Base-by-base conservation (phyloP, 1,284 basidiomycete species). In the Laetiporus sulphureus region DNA sequence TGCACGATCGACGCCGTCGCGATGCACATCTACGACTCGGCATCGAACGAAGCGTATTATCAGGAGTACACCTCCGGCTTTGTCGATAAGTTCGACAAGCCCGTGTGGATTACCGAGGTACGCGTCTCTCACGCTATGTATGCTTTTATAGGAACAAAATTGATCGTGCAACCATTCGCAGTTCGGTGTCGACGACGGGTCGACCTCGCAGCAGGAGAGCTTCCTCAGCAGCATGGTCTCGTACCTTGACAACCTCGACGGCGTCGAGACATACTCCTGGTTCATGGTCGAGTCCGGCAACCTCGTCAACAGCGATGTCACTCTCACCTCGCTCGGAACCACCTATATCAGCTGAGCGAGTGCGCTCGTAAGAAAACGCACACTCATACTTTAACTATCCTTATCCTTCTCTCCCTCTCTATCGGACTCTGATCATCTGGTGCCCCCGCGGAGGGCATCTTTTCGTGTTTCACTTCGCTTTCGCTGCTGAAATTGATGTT, bases 21-120 rank as follows among this genome's bases (percentile, higher is more conserved):
- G 32, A 53, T 58, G 46, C 61, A 63, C 50, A 60, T 63, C 48
- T 63, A 63, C 55, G 59, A 60, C 52, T 55, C 55, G 11, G 59
- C 61, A 31, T 55, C 56, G 36, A 60, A 61, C 54, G 41, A 51
- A 20, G 52, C 40, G 35, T 61, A 61, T 53, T 61, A 55, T 54
- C 25, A 63, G 59, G 45, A 45, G 43, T 63, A 62, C 56, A 61
- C 60, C 54, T 47, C 54, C 37, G 41, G 32, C 45, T 46, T 56
- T 33, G 56, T 47, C 35, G 48, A 48, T 44, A 56, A 51, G 46
- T 61, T 58, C 54, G 45, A 46, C 24, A 57, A 56, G 49, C 53
- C 59, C 23, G 45, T 54, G 37, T 56, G 55, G 46, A 50, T 63
- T 41, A 63, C 60, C 38, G 61, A 61, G 55, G 55, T 57, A 27